A percentile compares a stretch with the other conserved stretches of the same genome.
Evolutionary conservation across 441 rosid species (phyloP).

Genomic region (Adansonia gregorii): DNA sequence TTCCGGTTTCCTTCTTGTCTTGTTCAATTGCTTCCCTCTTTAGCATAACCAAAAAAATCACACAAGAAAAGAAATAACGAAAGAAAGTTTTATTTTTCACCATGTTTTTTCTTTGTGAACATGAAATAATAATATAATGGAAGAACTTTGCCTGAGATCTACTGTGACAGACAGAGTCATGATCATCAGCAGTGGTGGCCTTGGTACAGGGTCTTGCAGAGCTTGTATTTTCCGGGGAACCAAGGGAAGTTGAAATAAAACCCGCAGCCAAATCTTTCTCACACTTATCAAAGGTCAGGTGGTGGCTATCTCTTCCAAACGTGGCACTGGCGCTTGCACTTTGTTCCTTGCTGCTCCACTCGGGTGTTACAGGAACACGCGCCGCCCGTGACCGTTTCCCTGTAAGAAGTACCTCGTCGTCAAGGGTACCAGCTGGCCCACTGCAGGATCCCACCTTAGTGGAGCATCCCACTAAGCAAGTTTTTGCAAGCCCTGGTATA

Average conservation of each 20-base stretch:
- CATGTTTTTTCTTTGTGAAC: no score
- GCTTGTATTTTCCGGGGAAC: constrained; percentile 57
- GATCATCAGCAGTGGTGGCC: constrained; percentile 54
- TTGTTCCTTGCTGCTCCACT: constrained; percentile 61
- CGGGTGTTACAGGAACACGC: constrained; percentile 44
- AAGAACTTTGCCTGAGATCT: constrained; percentile 47
- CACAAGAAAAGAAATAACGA: background rate
- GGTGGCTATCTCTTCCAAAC: constrained; percentile 47
- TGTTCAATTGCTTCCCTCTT: constrained; percentile 51
- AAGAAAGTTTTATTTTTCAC: background rate
- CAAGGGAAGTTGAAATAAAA: constrained; percentile 63
- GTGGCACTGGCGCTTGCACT: constrained; percentile 62
- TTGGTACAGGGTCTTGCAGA: constrained; percentile 37
- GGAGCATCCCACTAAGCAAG: constrained; percentile 46
- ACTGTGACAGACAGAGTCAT: constrained; percentile 74
- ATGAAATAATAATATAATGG: background rate
- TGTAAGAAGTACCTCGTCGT: constrained; percentile 22
- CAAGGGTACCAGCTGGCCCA: constrained; percentile 38
- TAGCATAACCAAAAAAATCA: background rate
- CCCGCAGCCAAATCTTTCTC: constrained; percentile 46
- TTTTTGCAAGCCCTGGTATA: constrained; percentile 21
- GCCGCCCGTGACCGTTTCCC: constrained; percentile 48
- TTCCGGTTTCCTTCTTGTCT: constrained; percentile 41
- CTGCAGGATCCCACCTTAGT: constrained; percentile 63
- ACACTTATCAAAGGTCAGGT: constrained; percentile 55